Conservation (phyloP, 768 basidiomycete species). For the Macrocybe gigantea region DNA sequence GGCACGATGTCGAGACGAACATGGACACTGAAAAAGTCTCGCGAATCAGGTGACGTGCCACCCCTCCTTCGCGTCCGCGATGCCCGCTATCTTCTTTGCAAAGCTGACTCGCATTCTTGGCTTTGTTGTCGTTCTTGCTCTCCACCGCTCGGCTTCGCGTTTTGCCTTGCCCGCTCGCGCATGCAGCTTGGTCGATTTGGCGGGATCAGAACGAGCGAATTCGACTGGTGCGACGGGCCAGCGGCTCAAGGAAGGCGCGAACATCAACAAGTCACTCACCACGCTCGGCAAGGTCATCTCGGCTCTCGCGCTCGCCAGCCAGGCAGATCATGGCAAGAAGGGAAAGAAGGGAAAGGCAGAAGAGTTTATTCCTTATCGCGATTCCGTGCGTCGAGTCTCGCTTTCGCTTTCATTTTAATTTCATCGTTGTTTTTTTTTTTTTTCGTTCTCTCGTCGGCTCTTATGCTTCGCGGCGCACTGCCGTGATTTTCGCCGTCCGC, state of each 20-base stretch:
- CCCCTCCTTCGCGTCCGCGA: slow-evolving; percentile 1
- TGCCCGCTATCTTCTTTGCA: background rate
- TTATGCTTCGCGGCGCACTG: too few species aligned
- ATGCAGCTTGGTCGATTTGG: slow-evolving; percentile 84
- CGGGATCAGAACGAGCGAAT: slow-evolving; percentile 95
- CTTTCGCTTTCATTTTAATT: slow-evolving; percentile 8
- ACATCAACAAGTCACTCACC: slow-evolving; percentile 98
- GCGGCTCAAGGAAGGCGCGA: slow-evolving; percentile 94
- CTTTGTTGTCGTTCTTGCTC: background rate
- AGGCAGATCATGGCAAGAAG: slow-evolving; percentile 63
- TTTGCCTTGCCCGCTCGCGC: too few species aligned
- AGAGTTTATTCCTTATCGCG: slow-evolving; percentile 95
- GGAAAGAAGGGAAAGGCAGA: slow-evolving; percentile 86
- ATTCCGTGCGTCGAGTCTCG: slow-evolving; percentile 60
- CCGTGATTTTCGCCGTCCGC: background rate
- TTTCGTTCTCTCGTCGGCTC: too few species aligned
- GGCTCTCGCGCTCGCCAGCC: slow-evolving; percentile 70
- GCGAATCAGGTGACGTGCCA: slow-evolving; percentile 68
- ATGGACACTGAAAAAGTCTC: slow-evolving; percentile 99
- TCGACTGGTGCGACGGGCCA: slow-evolving; percentile 97
- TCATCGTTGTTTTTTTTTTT: background rate
- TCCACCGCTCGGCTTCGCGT: too few species aligned
- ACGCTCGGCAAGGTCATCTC: slow-evolving; percentile 98
- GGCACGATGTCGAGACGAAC: slow-evolving; percentile 76
- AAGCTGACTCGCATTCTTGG: slow-evolving; percentile 8